A percentile compares a stretch with the other conserved stretches of the same genome.
phyloP scores from a whole-genome alignment of 2,329 filamentous ascomycete genomes.

The Intubia oerlemansii region DNA sequence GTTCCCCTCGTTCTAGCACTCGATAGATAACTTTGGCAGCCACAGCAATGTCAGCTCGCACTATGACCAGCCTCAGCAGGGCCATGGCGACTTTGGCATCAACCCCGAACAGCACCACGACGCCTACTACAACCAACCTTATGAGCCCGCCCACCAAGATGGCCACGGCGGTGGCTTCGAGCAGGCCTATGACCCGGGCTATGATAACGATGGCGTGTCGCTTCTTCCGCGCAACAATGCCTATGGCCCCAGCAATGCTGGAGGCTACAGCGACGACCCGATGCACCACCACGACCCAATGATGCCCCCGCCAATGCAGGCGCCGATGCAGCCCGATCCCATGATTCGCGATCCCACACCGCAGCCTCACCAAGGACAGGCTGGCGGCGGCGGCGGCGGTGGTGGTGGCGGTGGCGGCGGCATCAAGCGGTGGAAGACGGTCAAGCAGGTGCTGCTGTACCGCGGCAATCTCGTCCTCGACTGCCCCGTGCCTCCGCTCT shows the following conservation, averaged over 20 bases:
- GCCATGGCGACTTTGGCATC: slow-evolving; percentile 44
- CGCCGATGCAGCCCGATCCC: slow-evolving; percentile 16
- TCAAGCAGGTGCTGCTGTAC: slow-evolving; percentile 95
- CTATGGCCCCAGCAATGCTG: slow-evolving; percentile 12
- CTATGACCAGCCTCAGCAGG: slow-evolving; percentile 23
- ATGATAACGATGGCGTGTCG: slow-evolving; percentile 48
- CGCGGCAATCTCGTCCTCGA: slow-evolving; percentile 92
- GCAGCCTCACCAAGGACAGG: slow-evolving; percentile 6
- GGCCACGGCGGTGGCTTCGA: slow-evolving; percentile 21
- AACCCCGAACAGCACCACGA: slow-evolving; percentile 76
- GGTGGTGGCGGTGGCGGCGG: slow-evolving; percentile 19
- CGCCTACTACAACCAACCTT: slow-evolving; percentile 66
- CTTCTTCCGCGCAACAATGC: slow-evolving; percentile 54
- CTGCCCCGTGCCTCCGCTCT: slow-evolving; percentile 75
- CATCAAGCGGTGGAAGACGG: slow-evolving; percentile 88
- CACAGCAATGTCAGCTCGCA: slow-evolving; percentile 13
- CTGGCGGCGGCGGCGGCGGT: slow-evolving; percentile 21
- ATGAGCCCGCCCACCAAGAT: slow-evolving; percentile 41
- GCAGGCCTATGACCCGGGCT: slow-evolving; percentile 27
- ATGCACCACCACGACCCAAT: background rate
- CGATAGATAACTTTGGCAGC: slow-evolving; percentile 22
- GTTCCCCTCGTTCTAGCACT: no score
- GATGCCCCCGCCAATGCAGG: background rate
- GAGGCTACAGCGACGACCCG: slow-evolving; percentile 18
- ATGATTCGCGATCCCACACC: slow-evolving; percentile 7